Conservation (phyloP, 768 basidiomycete species). For the Rhodosporidiobolus odoratus region DNA sequence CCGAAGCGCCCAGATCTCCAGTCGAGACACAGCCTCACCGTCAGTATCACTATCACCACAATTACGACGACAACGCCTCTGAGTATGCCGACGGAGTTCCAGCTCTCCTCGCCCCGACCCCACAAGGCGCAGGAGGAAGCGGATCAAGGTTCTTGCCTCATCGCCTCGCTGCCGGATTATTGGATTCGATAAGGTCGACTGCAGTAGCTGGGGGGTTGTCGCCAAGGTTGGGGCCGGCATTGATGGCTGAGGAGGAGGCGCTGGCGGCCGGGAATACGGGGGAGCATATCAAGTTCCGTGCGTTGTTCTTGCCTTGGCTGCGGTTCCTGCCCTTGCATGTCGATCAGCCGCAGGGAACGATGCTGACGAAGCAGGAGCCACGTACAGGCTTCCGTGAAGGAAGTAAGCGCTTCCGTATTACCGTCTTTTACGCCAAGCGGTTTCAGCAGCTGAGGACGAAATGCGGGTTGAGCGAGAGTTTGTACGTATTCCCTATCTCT, state of each 20-base stretch:
- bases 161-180: no score
- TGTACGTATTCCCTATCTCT: neutral
- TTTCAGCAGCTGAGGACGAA: slow-evolving; percentile 83
- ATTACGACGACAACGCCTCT: no score
- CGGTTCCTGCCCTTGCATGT: neutral
- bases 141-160: no score
- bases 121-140: no score
- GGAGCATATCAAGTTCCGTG: slow-evolving; percentile 36
- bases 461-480: slow-evolving; percentile 55
- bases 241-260: neutral
- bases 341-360: neutral
- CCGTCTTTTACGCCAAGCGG: slow-evolving; percentile 60
- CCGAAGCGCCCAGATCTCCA: no score
- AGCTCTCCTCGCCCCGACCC: no score
- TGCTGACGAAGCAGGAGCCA: no score
- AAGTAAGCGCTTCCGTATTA: slow-evolving; percentile 17
- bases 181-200: neutral
- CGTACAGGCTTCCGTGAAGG: slow-evolving; percentile 24
- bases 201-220: neutral
- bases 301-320: neutral
- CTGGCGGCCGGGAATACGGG: neutral
- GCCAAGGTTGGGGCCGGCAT: slow-evolving; percentile 1
- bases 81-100: no score
- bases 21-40: no score
- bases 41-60: no score